Base-by-base conservation (phyloP, 768 basidiomycete genomes). In the Mycena vitilis region DNA sequence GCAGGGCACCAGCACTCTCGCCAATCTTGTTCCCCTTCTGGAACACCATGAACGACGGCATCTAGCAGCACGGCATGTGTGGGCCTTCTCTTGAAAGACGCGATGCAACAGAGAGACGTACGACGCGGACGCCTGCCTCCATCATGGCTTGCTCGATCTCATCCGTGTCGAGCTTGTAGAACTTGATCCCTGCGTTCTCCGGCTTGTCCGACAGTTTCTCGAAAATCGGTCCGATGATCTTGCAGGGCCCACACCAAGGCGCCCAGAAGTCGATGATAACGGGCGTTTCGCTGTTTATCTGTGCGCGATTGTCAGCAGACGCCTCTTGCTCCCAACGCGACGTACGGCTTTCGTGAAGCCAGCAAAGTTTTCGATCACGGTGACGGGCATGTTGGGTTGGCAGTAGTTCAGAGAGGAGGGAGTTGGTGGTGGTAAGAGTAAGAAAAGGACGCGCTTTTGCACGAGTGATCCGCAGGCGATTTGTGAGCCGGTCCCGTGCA, bases 151-250 rank as follows among this genome's bases (percentile, higher is more conserved):
- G 82, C 5, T 74, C 66, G 60, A 86, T 85, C 44, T 81, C 81
- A 72, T 95, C 93, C 37, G 93, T 86, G 70, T 95, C 88, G 63
- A 94, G 88, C 75, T 91, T 92, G 84, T 89, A 91, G 77, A 92
- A 91, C 20, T 83, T 82, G 62, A 91, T 75, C 15, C 75, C 79
- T 3, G 77, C 68, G 60, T 72, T 75, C 23, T 77, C 75, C 7
- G 72, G 71, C 13, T 73, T 49, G 0, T 79, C 70, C 4, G 88
- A 82, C n/a, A 90, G 74, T 69, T 84, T 81, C 76, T 91, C 88
- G 71, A 92, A 88, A 48, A 90, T 74, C 61, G 91, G 91, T 22
- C 86, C 86, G 78, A 93, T 91, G 47, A 82, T 69, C 63, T 79
- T 83, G 87, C 91, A 92, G 16, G 91, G 91, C 18, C 90, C 90